phyloP scores from a whole-genome alignment of 495 filamentous ascomycete species.

The Friedmanniomyces simplex region DNA sequence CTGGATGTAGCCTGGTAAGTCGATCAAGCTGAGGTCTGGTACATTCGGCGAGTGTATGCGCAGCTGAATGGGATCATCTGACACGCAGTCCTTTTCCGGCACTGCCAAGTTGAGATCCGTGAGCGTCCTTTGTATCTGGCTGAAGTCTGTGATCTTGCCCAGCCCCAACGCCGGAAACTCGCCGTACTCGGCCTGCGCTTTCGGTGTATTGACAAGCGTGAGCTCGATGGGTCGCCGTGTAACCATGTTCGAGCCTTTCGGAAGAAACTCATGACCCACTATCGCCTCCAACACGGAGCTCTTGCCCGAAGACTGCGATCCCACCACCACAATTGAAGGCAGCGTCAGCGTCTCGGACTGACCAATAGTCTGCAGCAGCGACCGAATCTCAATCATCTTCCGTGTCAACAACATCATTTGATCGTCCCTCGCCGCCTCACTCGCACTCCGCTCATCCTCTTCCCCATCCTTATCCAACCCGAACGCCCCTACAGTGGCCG shows the following conservation, averaged over 20 bases:
- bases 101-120: slow-evolving; percentile 94
- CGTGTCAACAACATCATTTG: slow-evolving; percentile 99
- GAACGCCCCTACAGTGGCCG: slow-evolving; percentile 62
- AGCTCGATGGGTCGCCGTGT: slow-evolving; percentile 93
- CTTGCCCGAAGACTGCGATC: slow-evolving; percentile 95
- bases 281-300: slow-evolving; percentile 96
- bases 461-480: slow-evolving; percentile 65
- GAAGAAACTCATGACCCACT: slow-evolving; percentile 94
- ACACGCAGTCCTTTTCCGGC: slow-evolving; percentile 78
- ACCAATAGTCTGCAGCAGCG: slow-evolving; percentile 78
- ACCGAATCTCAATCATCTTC: slow-evolving; percentile 98
- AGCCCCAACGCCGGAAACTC: slow-evolving; percentile 91
- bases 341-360: slow-evolving; percentile 79
- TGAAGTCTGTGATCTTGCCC: slow-evolving; percentile 86
- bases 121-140: slow-evolving; percentile 81
- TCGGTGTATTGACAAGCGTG: slow-evolving; percentile 90
- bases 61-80: slow-evolving; percentile 92
- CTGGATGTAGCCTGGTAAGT: slow-evolving; percentile 95
- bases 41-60: slow-evolving; percentile 92
- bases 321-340: slow-evolving; percentile 96
- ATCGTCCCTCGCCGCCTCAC: slow-evolving; percentile 70
- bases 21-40: slow-evolving; percentile 90
- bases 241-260: slow-evolving; percentile 98
- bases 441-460: slow-evolving; percentile 52
- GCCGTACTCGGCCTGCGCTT: slow-evolving; percentile 82